These are phyloP conservation scores for Metrosideros polymorpha DNA, from an alignment of 441 rosid genomes.

Conservation along the genomic window DNA sequence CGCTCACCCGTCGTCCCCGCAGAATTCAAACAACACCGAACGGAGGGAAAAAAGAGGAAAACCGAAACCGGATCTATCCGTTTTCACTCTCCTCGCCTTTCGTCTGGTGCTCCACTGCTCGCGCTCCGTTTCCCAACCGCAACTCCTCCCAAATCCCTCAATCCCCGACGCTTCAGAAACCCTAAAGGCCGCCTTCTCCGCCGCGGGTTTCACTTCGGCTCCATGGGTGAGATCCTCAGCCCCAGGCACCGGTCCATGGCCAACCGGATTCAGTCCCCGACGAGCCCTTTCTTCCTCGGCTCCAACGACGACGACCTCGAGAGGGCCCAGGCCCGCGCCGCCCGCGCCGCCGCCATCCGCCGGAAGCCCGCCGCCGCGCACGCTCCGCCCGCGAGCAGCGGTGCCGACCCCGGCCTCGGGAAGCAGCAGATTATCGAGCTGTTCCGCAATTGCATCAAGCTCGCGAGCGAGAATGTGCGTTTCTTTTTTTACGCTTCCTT, in stretches of 20 bases:
- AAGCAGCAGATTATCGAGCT: slow-evolving; percentile 76
- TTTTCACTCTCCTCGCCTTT: background rate
- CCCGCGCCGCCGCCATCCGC: slow-evolving; percentile 75
- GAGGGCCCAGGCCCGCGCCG: slow-evolving; percentile 85
- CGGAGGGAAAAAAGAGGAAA: background rate
- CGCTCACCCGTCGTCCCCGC: background rate
- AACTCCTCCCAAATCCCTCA: background rate
- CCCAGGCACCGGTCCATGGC: slow-evolving; percentile 40
- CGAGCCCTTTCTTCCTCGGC: slow-evolving; percentile 59
- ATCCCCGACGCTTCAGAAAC: background rate
- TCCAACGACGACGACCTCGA: slow-evolving; percentile 72
- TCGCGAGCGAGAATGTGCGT: slow-evolving; percentile 83
- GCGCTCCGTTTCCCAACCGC: background rate
- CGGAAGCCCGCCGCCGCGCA: slow-evolving; percentile 36
- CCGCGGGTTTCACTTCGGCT: background rate
- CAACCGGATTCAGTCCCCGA: slow-evolving; percentile 64
- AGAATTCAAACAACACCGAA: background rate
- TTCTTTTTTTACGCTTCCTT: background rate
- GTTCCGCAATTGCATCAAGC: slow-evolving; percentile 83
- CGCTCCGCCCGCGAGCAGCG: slow-evolving; percentile 12
- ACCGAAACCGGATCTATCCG: background rate
- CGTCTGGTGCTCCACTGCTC: background rate
- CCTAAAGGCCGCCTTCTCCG: background rate
- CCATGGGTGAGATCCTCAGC: slow-evolving; percentile 59
- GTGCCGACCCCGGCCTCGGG: slow-evolving; percentile 50